These are phyloP conservation scores for Fusarium xylarioides DNA, from an alignment of 2,329 filamentous ascomycete species.

Conservation along the genomic window DNA sequence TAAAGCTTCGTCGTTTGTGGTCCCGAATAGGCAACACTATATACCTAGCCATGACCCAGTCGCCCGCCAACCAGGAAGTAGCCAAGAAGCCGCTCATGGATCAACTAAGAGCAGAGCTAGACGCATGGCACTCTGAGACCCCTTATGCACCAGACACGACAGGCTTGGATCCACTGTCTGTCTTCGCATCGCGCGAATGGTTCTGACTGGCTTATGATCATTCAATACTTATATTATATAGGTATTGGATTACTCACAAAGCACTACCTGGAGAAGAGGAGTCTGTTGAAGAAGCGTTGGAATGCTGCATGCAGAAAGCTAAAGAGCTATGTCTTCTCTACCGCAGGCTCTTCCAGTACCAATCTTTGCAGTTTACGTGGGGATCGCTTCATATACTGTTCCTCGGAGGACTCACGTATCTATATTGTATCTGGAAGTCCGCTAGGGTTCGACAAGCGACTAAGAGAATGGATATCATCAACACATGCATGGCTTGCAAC, in stretches of 20 bases:
- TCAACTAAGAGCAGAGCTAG: constrained; percentile 37
- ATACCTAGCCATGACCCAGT: constrained; percentile 30
- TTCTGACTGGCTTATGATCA: constrained; percentile 52
- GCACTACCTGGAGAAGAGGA: constrained; percentile 21
- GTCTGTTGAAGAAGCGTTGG: constrained; percentile 21
- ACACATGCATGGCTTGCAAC: constrained; percentile 48
- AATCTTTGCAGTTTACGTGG: constrained; percentile 43
- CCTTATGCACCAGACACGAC: constrained; percentile 23
- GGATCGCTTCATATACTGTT: constrained; percentile 49
- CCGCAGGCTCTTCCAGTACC: constrained; percentile 45
- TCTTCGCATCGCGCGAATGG: constrained; percentile 51
- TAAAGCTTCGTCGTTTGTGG: constrained; percentile 44
- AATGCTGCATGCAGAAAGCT: constrained; percentile 17
- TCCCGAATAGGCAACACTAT: constrained; percentile 41
- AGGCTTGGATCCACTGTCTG: constrained; percentile 34
- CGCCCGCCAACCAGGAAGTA: constrained; percentile 1
- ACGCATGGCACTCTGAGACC: constrained; percentile 39
- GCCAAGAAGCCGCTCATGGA: constrained; percentile 29
- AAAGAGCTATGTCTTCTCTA: constrained; percentile 48
- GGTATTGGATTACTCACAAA: constrained; percentile 39
- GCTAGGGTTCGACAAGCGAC: constrained; percentile 9
- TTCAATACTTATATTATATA: constrained; percentile 51
- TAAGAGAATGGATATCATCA: constrained; percentile 40
- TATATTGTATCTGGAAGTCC: constrained; percentile 46
- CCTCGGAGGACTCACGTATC: constrained; percentile 47